These are phyloP conservation scores for Fragilaria radians DNA, from an alignment of 108 stramenopile species.

Conservation along the genomic window DNA sequence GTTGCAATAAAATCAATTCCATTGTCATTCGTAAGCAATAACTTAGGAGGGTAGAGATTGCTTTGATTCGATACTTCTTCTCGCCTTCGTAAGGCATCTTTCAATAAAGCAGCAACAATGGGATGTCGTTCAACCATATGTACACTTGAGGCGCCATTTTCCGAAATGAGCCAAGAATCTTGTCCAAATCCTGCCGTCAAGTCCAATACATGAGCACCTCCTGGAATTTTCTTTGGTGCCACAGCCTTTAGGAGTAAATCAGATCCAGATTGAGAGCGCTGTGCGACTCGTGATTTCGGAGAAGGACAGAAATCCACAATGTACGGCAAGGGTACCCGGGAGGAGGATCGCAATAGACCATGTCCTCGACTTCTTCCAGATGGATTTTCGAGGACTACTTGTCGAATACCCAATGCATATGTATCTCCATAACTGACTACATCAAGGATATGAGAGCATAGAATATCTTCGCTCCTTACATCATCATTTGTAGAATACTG, in stretches of 20 bases:
- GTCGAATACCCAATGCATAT: slow-evolving; percentile 11
- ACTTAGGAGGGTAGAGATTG: slow-evolving; percentile 14
- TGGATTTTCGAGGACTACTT: not conserved
- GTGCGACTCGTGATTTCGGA: slow-evolving; percentile 29
- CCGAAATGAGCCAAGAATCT: slow-evolving; percentile 61
- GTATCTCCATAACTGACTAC: not conserved
- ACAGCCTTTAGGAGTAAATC: slow-evolving; percentile 61
- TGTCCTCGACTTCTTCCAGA: not conserved
- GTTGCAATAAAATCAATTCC: slow-evolving; percentile 25
- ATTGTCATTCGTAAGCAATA: slow-evolving; percentile 54
- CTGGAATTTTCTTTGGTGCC: slow-evolving; percentile 29
- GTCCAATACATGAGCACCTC: slow-evolving; percentile 40
- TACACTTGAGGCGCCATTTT: slow-evolving; percentile 19
- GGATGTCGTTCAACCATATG: slow-evolving; percentile 79
- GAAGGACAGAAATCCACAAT: slow-evolving; percentile 65
- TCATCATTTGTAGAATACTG: not conserved
- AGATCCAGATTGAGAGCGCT: slow-evolving; percentile 35
- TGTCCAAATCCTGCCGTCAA: slow-evolving; percentile 84
- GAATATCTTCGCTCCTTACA: not conserved
- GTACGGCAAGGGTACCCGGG: slow-evolving; percentile 17
- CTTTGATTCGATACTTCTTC: slow-evolving; percentile 12
- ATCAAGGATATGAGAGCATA: not conserved
- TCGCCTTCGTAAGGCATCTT: slow-evolving; percentile 64
- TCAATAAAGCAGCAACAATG: slow-evolving; percentile 52
- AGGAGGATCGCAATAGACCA: not conserved